phyloP scores from a whole-genome alignment of 257 asterid genomes.

The Euphrasia confusa region DNA sequence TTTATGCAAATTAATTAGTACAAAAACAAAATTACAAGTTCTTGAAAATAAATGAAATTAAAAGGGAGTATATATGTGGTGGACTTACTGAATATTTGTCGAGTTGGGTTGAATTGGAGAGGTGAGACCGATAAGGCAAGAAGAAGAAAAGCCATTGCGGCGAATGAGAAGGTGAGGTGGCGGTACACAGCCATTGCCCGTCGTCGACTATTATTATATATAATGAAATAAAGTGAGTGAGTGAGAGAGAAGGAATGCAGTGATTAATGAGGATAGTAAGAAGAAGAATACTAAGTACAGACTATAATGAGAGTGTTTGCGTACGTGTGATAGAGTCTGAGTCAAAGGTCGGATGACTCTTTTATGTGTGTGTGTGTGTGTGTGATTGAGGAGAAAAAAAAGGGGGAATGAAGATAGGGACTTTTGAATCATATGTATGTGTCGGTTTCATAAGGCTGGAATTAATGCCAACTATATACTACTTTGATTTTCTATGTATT shows the following conservation, averaged over 20 bases:
- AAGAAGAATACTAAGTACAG: too few relatives aligned
- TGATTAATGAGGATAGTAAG: too few relatives aligned
- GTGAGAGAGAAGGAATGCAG: too few relatives aligned
- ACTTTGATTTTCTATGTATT: too few relatives aligned
- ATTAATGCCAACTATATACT: too few relatives aligned
- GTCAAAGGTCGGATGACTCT: conserved; percentile 23
- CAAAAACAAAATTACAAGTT: too few relatives aligned
- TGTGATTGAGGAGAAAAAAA: background rate
- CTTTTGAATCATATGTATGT: background rate
- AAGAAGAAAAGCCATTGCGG: conserved; percentile 44
- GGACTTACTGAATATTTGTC: conserved; percentile 45
- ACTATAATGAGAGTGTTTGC: conserved; percentile 22
- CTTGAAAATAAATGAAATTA: too few relatives aligned
- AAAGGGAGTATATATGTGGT: background rate
- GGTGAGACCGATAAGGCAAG: conserved; percentile 38
- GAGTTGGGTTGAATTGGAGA: conserved; percentile 30
- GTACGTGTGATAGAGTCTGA: conserved; percentile 45
- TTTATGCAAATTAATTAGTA: too few relatives aligned
- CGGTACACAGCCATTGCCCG: conserved; percentile 40
- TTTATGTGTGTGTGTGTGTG: background rate
- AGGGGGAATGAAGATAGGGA: conserved; percentile 12
- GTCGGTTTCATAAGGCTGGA: conserved; percentile 11
- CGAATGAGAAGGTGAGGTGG: conserved; percentile 33
- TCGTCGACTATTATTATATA: background rate
- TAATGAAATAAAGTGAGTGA: too few relatives aligned